A percentile compares a stretch with the other conserved stretches of the same genome.
These are phyloP conservation scores for Sideroxylon spinosum DNA, from an alignment of 179 eudicot genomes.

Conservation along the genomic window DNA sequence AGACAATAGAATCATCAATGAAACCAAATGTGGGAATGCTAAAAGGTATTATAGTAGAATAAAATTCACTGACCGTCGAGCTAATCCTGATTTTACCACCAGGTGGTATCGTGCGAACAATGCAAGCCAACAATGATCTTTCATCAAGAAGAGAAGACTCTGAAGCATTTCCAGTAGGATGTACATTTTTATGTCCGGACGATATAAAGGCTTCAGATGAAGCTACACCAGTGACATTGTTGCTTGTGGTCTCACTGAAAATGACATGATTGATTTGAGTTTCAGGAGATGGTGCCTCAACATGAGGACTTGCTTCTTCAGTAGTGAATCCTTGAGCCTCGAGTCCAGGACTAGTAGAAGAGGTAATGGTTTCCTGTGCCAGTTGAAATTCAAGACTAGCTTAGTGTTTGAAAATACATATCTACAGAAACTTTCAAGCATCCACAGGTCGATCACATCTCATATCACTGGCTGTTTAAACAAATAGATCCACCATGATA, in stretches of 20 bases:
- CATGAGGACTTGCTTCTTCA: slow-evolving; percentile 43
- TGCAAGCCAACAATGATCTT: slow-evolving; percentile 73
- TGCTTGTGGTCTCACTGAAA: slow-evolving; percentile 36
- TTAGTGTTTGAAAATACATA: slow-evolving; percentile 3
- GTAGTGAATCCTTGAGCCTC: slow-evolving; percentile 35
- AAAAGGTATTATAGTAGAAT: neutral
- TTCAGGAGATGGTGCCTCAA: slow-evolving; percentile 43
- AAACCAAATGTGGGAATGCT: neutral
- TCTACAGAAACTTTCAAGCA: neutral
- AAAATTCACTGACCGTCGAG: slow-evolving; percentile 63
- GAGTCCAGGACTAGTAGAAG: slow-evolving; percentile 29
- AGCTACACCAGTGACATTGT: slow-evolving; percentile 31
- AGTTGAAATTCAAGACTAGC: slow-evolving; percentile 19
- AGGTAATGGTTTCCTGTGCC: slow-evolving; percentile 39
- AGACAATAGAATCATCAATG: slow-evolving; percentile 8
- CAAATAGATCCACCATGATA: neutral
- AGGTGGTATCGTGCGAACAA: slow-evolving; percentile 91
- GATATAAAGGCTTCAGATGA: slow-evolving; percentile 40
- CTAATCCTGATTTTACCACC: slow-evolving; percentile 88
- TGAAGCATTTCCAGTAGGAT: slow-evolving; percentile 28
- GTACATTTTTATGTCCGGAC: slow-evolving; percentile 37
- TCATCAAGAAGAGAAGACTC: slow-evolving; percentile 74
- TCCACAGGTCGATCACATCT: neutral
- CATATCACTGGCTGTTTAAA: neutral
- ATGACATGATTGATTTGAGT: slow-evolving; percentile 27